Conservation (phyloP, 1,139 yeast genomes). For the Komagataea norvegica region DNA sequence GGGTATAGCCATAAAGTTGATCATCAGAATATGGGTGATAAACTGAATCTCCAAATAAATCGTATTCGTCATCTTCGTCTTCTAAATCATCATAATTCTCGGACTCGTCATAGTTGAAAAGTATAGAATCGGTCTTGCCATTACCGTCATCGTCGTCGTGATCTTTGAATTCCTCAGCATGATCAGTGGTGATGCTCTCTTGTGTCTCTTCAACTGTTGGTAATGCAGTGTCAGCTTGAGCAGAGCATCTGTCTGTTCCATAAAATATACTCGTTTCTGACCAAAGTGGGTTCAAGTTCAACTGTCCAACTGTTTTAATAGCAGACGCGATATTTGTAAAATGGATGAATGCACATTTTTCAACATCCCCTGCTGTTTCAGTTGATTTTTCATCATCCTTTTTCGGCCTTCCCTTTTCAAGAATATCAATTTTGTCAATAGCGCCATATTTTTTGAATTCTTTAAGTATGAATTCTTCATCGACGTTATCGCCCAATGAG, state of each 20-base stretch:
- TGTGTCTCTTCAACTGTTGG: background rate
- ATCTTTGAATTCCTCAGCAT: conserved; percentile 8
- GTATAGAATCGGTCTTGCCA: conserved; percentile 5
- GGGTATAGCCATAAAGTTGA: conserved; percentile 7
- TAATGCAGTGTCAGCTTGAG: conserved; percentile 20
- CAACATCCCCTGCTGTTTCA: conserved; percentile 4
- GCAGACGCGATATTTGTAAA: conserved; percentile 82
- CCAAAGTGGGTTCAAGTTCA: conserved; percentile 44
- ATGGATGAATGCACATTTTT: conserved; percentile 72
- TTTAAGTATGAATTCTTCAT: conserved; percentile 49
- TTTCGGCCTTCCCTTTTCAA: conserved; percentile 29
- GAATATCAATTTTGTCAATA: conserved; percentile 24
- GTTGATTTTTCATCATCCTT: conserved; percentile 7
- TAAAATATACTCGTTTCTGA: conserved; percentile 54
- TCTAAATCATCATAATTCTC: conserved; percentile 10
- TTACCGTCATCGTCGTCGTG: conserved; percentile 4
- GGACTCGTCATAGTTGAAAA: conserved; percentile 4
- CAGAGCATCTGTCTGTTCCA: conserved; percentile 69
- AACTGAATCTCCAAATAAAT: background rate
- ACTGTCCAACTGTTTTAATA: conserved; percentile 69
- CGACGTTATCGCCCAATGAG: conserved; percentile 17
- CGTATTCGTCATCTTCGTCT: background rate
- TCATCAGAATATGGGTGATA: no score
- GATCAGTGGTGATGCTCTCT: conserved; percentile 16
- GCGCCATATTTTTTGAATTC: conserved; percentile 52